Base-by-base conservation (phyloP, 2,329 filamentous ascomycete species). In the Colletotrichum sp. region DNA sequence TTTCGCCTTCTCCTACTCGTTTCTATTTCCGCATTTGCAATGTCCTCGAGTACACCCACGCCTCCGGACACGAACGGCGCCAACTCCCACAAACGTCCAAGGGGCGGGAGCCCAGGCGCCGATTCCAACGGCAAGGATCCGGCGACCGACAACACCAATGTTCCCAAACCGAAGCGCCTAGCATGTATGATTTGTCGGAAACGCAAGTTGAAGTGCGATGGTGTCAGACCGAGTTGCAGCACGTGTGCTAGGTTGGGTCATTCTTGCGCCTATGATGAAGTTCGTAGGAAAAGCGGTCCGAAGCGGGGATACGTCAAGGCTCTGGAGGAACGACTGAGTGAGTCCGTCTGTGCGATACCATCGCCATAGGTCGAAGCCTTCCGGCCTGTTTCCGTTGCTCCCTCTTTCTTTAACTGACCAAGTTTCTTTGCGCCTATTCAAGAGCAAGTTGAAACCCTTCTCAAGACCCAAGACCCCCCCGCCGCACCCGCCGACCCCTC, bases 221-320 rank as follows among this genome's bases (percentile, higher is more conserved):
- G 96, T 48, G 87, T 91, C 69, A 93, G 94, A 78, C 96, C 96
- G 27, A 95, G 94, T 79, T 98, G 96, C 83, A 95, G 94, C 80
- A 98, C 96, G 30, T 98, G 96, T 84, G 93, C 94, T 36, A 90
- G 96, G n/a, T 87, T 98, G 67, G 93, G 94, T 59, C 96, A 98
- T 84, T 91, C 93, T 71, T 98, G 96, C 86, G 93, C 94, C 77
- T 98, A 98, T 82, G 96, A 98, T 82, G 96, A 98, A 86, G 94
- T 96, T 80, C 92, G 96, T 83, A 95, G 95, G 86, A 98, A 98
- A 91, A 98, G 96, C 83, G 96, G 96, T 4, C 96, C 96, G 4
- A 98, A 98, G 88, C 91, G 96, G 82, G 96, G 96, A 80, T 98
- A 98, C 83, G 96, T 98, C 77, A 98, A 98, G 88, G 94, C 96